Evolutionary conservation across 2,329 filamentous ascomycete species (phyloP).

Genomic region (Epicoccum sorghinum): DNA sequence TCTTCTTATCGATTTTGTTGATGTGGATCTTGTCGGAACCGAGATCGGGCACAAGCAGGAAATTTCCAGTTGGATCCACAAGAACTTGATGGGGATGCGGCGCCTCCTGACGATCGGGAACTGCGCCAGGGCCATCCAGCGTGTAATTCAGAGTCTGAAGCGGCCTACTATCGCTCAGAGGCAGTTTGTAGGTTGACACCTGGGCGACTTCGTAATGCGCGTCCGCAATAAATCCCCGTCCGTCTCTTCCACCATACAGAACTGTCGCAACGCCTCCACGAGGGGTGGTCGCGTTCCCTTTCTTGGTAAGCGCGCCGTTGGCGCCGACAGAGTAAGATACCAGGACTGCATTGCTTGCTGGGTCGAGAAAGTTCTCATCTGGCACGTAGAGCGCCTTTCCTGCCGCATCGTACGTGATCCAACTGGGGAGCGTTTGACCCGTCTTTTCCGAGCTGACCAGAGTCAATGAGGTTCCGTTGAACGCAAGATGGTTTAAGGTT

Average conservation of each 20-base stretch:
- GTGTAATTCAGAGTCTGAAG: conserved; percentile 41
- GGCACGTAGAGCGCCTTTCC: conserved; percentile 38
- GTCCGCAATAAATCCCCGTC: conserved; percentile 39
- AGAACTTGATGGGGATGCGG: conserved; percentile 62
- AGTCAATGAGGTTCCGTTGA: conserved; percentile 31
- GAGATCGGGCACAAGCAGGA: conserved; percentile 59
- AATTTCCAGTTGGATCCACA: conserved; percentile 58
- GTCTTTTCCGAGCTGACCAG: conserved; percentile 29
- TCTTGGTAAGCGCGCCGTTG: conserved; percentile 33
- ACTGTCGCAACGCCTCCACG: conserved; percentile 35
- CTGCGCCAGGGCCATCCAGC: conserved; percentile 50
- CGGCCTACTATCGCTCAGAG: conserved; percentile 34
- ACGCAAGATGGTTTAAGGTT: conserved; percentile 37
- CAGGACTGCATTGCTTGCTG: conserved; percentile 23
- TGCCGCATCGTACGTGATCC: conserved; percentile 39
- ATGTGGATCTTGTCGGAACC: conserved; percentile 62
- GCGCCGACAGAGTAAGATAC: conserved; percentile 33
- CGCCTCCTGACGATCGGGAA: conserved; percentile 58
- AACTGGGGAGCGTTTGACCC: conserved; percentile 37
- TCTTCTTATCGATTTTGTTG: conserved; percentile 56
- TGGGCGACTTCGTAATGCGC: conserved; percentile 43
- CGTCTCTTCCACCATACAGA: conserved; percentile 40
- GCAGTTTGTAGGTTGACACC: conserved; percentile 46
- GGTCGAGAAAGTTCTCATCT: conserved; percentile 33
- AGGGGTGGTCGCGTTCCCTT: conserved; percentile 32